These are phyloP conservation scores for Neopestalotiopsis sp. DNA, from an alignment of 2,329 filamentous ascomycete genomes.

Conservation along the genomic window DNA sequence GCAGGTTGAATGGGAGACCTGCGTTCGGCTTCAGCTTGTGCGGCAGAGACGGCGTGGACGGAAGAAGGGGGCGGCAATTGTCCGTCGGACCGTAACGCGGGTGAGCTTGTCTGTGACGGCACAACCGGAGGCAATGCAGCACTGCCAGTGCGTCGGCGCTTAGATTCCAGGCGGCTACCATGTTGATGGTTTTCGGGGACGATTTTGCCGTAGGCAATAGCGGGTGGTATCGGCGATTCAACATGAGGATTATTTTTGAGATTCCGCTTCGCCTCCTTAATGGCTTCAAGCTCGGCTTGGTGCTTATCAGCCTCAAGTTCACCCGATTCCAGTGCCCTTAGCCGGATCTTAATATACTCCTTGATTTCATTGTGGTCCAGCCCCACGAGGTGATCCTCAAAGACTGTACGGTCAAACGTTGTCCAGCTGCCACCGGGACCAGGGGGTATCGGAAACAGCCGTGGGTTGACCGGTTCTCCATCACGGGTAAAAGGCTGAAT, in stretches of 20 bases:
- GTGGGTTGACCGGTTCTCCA: slow-evolving; percentile 51
- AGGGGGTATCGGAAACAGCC: slow-evolving; percentile 53
- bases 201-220: slow-evolving; percentile 56
- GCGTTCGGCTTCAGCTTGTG: slow-evolving; percentile 13
- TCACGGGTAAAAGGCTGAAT: slow-evolving; percentile 55
- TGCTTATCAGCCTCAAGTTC: slow-evolving; percentile 45
- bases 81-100: slow-evolving; percentile 1
- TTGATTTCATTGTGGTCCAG: slow-evolving; percentile 64
- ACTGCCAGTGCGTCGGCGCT: slow-evolving; percentile 52
- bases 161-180: slow-evolving; percentile 43
- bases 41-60: slow-evolving; percentile 1
- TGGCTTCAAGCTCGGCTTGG: slow-evolving; percentile 46
- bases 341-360: slow-evolving; percentile 64
- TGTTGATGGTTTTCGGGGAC: slow-evolving; percentile 49
- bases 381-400: slow-evolving; percentile 59
- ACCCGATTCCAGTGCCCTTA: slow-evolving; percentile 33
- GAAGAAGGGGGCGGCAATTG: neutral
- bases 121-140: slow-evolving; percentile 27
- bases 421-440: slow-evolving; percentile 69
- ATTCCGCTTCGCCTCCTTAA: slow-evolving; percentile 51
- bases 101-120: slow-evolving; percentile 1
- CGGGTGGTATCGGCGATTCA: slow-evolving; percentile 47
- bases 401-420: slow-evolving; percentile 65
- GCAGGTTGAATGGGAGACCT: slow-evolving; percentile 21
- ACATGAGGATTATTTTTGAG: slow-evolving; percentile 47